Evolutionary conservation across 305 asterid genomes (phyloP).

Genomic region (Rubia tinctorum): DNA sequence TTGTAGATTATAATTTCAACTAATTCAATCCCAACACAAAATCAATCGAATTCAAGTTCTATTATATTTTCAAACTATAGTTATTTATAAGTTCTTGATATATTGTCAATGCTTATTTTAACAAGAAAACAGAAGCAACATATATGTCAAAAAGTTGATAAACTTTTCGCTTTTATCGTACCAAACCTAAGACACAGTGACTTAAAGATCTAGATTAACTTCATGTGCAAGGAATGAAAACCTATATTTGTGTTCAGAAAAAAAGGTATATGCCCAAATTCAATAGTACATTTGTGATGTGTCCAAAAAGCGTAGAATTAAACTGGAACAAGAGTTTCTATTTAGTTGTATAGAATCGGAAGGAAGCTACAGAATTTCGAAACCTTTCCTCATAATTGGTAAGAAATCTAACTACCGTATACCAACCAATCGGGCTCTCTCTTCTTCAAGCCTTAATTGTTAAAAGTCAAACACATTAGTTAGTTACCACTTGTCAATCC

Average conservation of each 20-base stretch:
- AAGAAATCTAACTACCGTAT: slow-evolving; percentile 61
- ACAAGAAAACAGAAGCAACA: slow-evolving; percentile 4
- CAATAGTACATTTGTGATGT: slow-evolving; percentile 25
- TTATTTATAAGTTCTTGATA: background rate
- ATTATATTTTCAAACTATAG: background rate
- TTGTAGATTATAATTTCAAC: background rate
- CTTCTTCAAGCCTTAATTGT: slow-evolving; percentile 26
- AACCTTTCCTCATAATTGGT: slow-evolving; percentile 54
- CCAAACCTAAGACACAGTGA: slow-evolving; percentile 13
- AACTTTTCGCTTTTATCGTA: slow-evolving; percentile 17
- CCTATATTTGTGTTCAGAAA: slow-evolving; percentile 4
- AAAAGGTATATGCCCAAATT: slow-evolving; percentile 15
- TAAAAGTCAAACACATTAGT: slow-evolving; percentile 50
- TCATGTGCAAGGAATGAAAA: background rate
- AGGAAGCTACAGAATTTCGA: slow-evolving; percentile 31
- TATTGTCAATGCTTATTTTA: slow-evolving; percentile 4
- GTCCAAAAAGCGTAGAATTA: slow-evolving; percentile 15
- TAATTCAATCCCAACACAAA: background rate
- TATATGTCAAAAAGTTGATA: slow-evolving; percentile 11
- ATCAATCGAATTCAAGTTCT: background rate
- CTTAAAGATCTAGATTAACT: background rate
- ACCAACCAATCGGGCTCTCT: slow-evolving; percentile 54
- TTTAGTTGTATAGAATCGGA: slow-evolving; percentile 12
- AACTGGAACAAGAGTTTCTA: slow-evolving; percentile 5
- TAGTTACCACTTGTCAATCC: slow-evolving; percentile 39